Percentiles rank a stretch among this genome's conserved stretches.
Evolutionary conservation across 1,284 basidiomycete species (phyloP).

Genomic region (Sporisorium scitamineum): DNA sequence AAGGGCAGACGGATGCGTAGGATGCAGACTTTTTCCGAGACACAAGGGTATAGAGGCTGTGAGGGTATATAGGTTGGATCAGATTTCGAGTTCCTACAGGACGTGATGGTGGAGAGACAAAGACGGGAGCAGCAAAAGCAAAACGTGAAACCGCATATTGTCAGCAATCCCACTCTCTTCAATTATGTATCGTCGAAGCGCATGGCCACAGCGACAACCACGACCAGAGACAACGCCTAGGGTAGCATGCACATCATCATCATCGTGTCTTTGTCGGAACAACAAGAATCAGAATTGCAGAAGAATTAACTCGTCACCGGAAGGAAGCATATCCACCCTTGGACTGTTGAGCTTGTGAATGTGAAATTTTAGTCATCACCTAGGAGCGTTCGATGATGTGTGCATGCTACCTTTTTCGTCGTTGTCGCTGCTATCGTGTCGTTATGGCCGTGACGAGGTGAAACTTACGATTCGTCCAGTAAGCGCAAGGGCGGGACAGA

Average conservation of each 20-base stretch:
- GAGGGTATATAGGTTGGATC: constrained; percentile 1
- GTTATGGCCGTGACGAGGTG: neutral
- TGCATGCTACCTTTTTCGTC: neutral
- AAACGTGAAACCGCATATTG: neutral
- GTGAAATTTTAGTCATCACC: constrained; percentile 54
- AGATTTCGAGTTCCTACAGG: constrained; percentile 5
- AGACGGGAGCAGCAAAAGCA: neutral
- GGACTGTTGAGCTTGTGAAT: constrained; percentile 60
- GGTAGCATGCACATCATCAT: neutral
- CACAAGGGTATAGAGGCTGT: constrained; percentile 6
- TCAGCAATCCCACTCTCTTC: neutral
- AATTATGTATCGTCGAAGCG: neutral
- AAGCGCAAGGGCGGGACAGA: constrained; percentile 1
- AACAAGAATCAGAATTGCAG: constrained; percentile 51
- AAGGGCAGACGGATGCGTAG: neutral
- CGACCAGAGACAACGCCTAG: neutral
- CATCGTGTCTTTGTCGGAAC: too few relatives aligned
- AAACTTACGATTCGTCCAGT: constrained; percentile 11
- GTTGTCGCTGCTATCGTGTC: neutral
- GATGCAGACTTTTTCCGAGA: neutral
- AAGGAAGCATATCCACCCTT: constrained; percentile 11
- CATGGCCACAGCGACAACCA: neutral
- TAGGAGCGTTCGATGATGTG: neutral
- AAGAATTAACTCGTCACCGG: constrained; percentile 53
- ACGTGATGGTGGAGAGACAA: neutral